A percentile compares a stretch with the other conserved stretches of the same genome.
Evolutionary conservation across 2,329 filamentous ascomycete species (phyloP).

Genomic region (Rhexocercosporidium sp.): DNA sequence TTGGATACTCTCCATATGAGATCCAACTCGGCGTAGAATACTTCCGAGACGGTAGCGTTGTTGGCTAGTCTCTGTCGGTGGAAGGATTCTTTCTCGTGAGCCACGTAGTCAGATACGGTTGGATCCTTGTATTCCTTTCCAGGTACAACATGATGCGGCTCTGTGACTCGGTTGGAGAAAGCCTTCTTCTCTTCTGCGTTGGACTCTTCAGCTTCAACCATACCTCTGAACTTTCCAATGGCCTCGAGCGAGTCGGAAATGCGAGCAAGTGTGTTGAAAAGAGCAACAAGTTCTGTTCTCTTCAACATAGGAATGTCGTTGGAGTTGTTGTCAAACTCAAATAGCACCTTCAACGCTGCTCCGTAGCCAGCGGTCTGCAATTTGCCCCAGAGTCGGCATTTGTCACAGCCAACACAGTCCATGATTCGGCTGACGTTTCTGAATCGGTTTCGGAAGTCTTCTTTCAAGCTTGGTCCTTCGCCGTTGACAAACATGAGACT

Average conservation of each 20-base stretch:
- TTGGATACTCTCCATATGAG: conserved; percentile 66
- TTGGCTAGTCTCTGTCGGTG: conserved; percentile 38
- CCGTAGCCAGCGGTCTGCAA: conserved; percentile 94
- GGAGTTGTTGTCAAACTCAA: conserved; percentile 77
- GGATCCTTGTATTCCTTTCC: conserved; percentile 41
- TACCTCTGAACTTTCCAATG: conserved; percentile 71
- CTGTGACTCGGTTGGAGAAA: conserved; percentile 39
- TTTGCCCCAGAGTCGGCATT: conserved; percentile 98
- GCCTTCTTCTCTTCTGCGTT: conserved; percentile 2
- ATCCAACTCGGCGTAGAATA: conserved; percentile 66
- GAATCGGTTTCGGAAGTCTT: conserved; percentile 97
- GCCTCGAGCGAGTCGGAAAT: conserved; percentile 81
- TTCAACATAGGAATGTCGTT: conserved; percentile 73
- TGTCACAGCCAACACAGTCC: conserved; percentile 99
- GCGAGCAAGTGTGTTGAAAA: conserved; percentile 92
- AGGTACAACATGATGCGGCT: conserved; percentile 50
- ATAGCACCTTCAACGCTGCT: conserved; percentile 91
- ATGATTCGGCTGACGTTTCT: conserved; percentile 95
- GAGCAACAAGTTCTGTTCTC: conserved; percentile 88
- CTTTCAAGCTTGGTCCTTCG: conserved; percentile 79
- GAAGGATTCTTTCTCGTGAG: conserved; percentile 40
- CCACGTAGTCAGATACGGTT: conserved; percentile 38
- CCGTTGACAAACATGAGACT: conserved; percentile 89
- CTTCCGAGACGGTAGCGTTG: conserved; percentile 57
- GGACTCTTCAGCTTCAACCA: conserved; percentile 50